Evolutionary conservation across 495 filamentous ascomycete genomes (phyloP), one percentile per base, ranked within the genome.

Genomic region (Penicillium nucicola): DNA sequence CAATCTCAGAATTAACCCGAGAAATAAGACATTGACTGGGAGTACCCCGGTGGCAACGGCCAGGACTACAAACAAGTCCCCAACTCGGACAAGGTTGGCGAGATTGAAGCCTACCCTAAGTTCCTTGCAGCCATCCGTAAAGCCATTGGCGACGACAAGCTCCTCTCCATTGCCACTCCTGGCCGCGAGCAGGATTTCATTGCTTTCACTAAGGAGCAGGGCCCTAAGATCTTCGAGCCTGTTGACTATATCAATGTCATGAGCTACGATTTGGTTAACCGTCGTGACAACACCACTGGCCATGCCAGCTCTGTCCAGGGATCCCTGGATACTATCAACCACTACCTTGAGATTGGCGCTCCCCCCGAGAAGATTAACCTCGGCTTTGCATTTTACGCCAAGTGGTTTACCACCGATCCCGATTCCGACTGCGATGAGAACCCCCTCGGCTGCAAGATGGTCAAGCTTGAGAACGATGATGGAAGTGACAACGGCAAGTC

Each of bases 251-350:
- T 89, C 60, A 91, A 89, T 60, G 77, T 90, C 43, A 91, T 91
- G 87, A 81, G 79, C 17, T 91, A 91, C 67, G 87, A 91, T 54
- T 61, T 91, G 43, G 86, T 87, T 79, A 90, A 89, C 68, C 80
- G 87, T 17, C 82, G 87, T 14, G 82, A 90, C 58, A 81, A 72
- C 51, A 65, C 80, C 9, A 89, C 86, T 4, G 79, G 76, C 48
- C 85, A 89, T 57, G 84, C 87, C 58, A 86, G 79, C 17, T 79
- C 82, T 33, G 66, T 89, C 23, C 53, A 67, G 43, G 69, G 70
- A 12, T 84, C 80, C 25, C 63, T 82, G 11, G 74, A 77, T 11
- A 67, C 79, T 12, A 56, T 89, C 14, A 67, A 83, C 41, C 72
- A 79, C 40, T 91, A 90, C 57, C 51, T 85, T 4, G 69, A 72